These are phyloP conservation scores for Penicillium simplicissimum DNA, from an alignment of 495 filamentous ascomycete species.

Conservation along the genomic window DNA sequence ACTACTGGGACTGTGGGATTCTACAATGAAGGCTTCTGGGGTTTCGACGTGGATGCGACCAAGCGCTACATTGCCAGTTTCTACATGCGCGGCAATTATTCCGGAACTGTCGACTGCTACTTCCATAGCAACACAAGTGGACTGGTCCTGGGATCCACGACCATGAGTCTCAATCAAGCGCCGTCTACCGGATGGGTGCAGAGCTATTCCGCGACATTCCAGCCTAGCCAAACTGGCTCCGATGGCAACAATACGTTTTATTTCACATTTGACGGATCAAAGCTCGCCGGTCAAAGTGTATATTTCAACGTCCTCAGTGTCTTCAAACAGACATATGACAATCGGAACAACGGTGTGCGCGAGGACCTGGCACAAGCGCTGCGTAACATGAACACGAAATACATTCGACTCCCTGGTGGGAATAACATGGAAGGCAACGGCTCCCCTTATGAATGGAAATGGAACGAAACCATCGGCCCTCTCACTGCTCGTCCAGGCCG, in stretches of 20 bases:
- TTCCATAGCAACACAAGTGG: background rate
- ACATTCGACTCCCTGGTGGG: background rate
- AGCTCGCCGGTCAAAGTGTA: background rate
- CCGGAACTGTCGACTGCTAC: background rate
- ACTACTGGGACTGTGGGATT: background rate
- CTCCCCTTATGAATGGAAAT: conserved; percentile 55
- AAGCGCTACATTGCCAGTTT: background rate
- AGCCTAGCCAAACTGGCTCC: background rate
- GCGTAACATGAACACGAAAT: background rate
- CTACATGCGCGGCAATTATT: background rate
- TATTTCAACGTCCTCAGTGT: background rate
- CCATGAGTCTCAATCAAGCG: background rate
- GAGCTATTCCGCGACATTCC: background rate
- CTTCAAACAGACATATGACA: background rate
- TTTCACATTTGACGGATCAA: background rate
- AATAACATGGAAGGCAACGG: conserved; percentile 46
- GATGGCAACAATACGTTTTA: background rate
- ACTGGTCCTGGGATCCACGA: background rate
- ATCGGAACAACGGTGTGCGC: background rate
- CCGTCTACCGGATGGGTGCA: background rate
- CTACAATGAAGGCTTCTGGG: background rate
- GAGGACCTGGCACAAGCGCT: conserved; percentile 4
- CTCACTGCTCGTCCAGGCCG: conserved; percentile 60
- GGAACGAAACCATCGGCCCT: conserved; percentile 64
- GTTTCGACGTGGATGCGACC: background rate